Percentiles rank a stretch among this genome's conserved stretches.
Evolutionary conservation across 306 rosid genomes (phyloP).

Genomic region (Dryas alaskensis): DNA sequence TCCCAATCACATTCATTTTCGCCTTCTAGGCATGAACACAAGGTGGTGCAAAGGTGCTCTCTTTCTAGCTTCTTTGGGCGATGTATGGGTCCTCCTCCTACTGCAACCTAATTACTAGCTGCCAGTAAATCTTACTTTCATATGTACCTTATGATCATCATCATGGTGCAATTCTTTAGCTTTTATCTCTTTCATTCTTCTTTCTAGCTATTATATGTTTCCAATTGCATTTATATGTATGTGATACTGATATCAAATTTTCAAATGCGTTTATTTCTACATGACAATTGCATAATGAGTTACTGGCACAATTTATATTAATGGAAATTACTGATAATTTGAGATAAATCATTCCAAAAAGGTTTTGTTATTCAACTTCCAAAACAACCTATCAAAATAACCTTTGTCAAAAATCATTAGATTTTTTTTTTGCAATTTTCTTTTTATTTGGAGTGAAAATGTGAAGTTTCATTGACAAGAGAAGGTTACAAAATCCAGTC

Average conservation of each 20-base stretch:
- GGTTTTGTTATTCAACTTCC: too few relatives aligned
- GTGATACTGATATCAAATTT: neutral
- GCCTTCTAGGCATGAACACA: neutral
- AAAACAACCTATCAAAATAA: too few relatives aligned
- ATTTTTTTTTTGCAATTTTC: too few relatives aligned
- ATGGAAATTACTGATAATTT: neutral
- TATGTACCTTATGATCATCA: neutral
- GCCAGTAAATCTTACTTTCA: neutral
- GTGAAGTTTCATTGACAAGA: too few relatives aligned
- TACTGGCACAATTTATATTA: neutral
- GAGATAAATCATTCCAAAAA: neutral
- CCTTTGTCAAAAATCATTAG: too few relatives aligned
- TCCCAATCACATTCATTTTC: neutral
- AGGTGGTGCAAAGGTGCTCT: neutral
- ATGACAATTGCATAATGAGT: neutral
- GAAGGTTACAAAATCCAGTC: too few relatives aligned
- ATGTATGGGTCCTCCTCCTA: conserved; percentile 1
- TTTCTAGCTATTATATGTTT: neutral
- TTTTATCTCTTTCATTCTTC: neutral
- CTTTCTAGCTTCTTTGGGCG: neutral
- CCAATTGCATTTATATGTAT: too few relatives aligned
- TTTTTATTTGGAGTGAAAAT: too few relatives aligned
- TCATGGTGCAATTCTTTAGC: neutral
- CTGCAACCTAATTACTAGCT: neutral
- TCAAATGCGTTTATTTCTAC: neutral